phyloP scores from a whole-genome alignment of 129 eudicot genomes.

The Calendula officinalis region DNA sequence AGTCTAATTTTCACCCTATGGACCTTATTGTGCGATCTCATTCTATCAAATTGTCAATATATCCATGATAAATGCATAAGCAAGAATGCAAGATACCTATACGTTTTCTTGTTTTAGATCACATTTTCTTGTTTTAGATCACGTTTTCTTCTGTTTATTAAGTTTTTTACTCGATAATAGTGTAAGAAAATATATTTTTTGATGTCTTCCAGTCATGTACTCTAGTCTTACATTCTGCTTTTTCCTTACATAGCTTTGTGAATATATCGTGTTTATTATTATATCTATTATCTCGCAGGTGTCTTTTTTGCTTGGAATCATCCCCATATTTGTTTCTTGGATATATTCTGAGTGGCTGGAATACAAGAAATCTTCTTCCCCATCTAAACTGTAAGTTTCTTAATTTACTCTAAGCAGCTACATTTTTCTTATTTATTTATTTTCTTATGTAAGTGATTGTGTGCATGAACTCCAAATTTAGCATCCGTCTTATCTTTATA shows the following conservation, averaged over 20 bases:
- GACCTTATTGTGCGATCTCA: slow-evolving; percentile 7
- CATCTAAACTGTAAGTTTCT: slow-evolving; percentile 73
- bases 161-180: slow-evolving; percentile 4
- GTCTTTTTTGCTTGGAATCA: slow-evolving; percentile 87
- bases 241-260: slow-evolving; percentile 8
- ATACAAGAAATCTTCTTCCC: slow-evolving; percentile 63
- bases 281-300: slow-evolving; percentile 49
- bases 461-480: no score
- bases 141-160: background rate
- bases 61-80: background rate
- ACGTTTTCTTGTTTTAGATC: slow-evolving; percentile 7
- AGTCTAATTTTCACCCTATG: slow-evolving; percentile 3
- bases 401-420: slow-evolving; percentile 5
- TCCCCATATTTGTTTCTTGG: slow-evolving; percentile 85
- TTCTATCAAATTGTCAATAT: slow-evolving; percentile 2
- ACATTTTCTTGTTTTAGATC: background rate
- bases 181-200: background rate
- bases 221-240: background rate
- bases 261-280: background rate
- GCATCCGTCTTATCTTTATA: slow-evolving; percentile 13
- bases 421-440: background rate
- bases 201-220: background rate
- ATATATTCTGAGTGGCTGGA: slow-evolving; percentile 87
- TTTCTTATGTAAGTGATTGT: no score
- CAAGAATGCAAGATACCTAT: background rate